Conservation (phyloP, 768 basidiomycete species). For the Crucibulum laeve region DNA sequence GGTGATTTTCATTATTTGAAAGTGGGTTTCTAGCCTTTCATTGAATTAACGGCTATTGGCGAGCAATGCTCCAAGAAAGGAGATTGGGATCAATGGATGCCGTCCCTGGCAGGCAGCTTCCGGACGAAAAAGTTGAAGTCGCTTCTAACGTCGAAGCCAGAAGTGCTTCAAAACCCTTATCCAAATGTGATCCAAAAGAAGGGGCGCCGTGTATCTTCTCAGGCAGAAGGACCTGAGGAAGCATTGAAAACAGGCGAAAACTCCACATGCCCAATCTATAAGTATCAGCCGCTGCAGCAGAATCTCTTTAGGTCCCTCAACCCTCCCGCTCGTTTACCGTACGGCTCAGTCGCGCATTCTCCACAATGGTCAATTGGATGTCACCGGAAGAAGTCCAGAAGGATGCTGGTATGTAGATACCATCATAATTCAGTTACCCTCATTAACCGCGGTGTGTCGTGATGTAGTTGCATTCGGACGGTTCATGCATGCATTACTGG, state of each 20-base stretch:
- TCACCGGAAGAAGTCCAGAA: constrained; percentile 40
- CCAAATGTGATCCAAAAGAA: neutral
- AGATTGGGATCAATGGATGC: too few species aligned
- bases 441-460: neutral
- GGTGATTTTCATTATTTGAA: too few species aligned
- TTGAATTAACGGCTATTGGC: too few species aligned
- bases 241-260: constrained; percentile 3
- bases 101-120: neutral
- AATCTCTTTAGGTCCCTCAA: constrained; percentile 9
- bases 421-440: neutral
- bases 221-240: neutral
- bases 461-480: constrained; percentile 42
- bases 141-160: too few species aligned
- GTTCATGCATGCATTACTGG: constrained; percentile 57
- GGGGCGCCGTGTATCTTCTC: neutral
- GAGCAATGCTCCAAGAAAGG: too few species aligned
- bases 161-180: neutral
- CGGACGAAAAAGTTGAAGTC: too few species aligned
- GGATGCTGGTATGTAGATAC: constrained; percentile 36
- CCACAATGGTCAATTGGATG: constrained; percentile 55
- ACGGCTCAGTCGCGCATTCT: constrained; percentile 8
- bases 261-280: constrained; percentile 6
- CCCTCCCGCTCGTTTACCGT: constrained; percentile 10
- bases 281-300: neutral
- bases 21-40: too few species aligned